Base-by-base conservation (phyloP, 2,329 filamentous ascomycete genomes). In the Fusarium keratoplasticum region DNA sequence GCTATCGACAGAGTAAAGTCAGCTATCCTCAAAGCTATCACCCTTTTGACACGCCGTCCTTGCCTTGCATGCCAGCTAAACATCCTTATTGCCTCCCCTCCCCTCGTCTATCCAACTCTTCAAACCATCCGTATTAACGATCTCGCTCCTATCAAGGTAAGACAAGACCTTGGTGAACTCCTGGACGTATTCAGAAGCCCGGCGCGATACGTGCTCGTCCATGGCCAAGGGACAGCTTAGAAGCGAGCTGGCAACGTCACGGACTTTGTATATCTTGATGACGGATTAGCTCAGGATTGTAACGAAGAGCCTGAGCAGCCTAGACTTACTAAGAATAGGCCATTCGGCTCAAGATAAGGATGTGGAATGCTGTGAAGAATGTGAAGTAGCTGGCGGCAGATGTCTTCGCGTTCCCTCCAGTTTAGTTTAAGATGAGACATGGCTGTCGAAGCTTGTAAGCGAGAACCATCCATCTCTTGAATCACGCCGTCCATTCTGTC, bases 311-410 rank as follows among this genome's bases (percentile, higher is more conserved):
- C 6, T 38, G 18, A n/a, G 36, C 10, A 10, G 36, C 18, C 18
- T n/a, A 5, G 4, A 10, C 38, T 50, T 68, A 81, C 79, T 25
- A 83, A 66, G 63, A 82, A 79, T 9, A 81, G 68, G 2, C 82
- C 82, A 20, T 83, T 83, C 0, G 81, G 77, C 59, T 83, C 82
- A 5, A 83, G 67, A 52, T 79, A 77, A 0, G 72, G 58, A 1
- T 80, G 76, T 0, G 80, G 78, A 10, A 82, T 81, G 35, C 78
- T 79, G 16, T 82, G 81, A 5, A 83, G 64, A 5, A 83, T 65
- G 52, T 81, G 81, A 20, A 84, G 74, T 33, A 83, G 70, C 64
- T 82, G 82, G 1, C 81, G 80, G 25, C 81, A 83, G 1, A 83
- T 75, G 6, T 83, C 81, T 62, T 83, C 82, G 2, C 82, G 75